A percentile compares a stretch with the other conserved stretches of the same genome.
phyloP scores from a whole-genome alignment of 2,329 filamentous ascomycete genomes.

The Nemania serpens region DNA sequence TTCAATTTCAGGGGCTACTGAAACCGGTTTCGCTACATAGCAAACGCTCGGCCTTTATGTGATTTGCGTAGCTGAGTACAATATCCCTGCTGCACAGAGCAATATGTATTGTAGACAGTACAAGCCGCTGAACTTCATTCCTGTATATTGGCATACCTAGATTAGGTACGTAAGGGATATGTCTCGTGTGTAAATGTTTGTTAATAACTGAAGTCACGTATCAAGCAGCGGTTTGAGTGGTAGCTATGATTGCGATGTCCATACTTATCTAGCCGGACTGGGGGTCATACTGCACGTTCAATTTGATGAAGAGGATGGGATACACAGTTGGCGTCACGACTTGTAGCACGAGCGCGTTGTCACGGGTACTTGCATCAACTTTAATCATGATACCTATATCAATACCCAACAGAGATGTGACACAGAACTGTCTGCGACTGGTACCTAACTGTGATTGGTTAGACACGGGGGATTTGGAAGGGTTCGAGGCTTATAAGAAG shows the following conservation, averaged over 20 bases:
- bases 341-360: conserved; percentile 15
- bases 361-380: conserved; percentile 21
- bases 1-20: neutral
- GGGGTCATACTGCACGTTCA: conserved; percentile 6
- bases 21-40: conserved; percentile 9
- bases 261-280: neutral
- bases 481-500: neutral
- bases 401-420: neutral
- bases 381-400: conserved; percentile 3
- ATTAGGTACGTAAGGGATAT: neutral
- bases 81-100: neutral
- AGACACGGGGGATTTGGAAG: neutral
- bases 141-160: too few species aligned
- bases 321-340: conserved; percentile 3
- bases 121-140: neutral
- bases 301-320: conserved; percentile 1
- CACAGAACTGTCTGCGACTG: too few species aligned
- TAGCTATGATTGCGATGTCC: neutral
- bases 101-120: neutral
- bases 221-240: neutral
- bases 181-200: neutral
- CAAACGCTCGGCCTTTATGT: too few species aligned
- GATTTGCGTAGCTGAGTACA: too few species aligned
- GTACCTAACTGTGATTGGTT: neutral
- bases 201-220: neutral